phyloP scores from a whole-genome alignment of 306 rosid species.

The Vigna trinervia region DNA sequence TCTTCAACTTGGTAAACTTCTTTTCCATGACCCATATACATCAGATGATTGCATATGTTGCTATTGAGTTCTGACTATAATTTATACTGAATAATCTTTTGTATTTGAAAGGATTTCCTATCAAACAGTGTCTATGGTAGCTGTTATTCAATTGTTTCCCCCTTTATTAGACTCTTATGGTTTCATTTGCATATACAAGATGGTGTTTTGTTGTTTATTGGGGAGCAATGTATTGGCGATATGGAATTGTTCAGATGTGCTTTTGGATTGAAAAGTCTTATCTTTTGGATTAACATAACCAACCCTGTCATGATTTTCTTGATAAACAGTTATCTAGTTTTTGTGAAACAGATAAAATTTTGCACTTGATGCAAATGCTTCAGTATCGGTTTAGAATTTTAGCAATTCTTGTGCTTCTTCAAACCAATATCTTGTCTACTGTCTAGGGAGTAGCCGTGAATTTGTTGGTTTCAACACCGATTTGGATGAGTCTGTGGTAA shows the following conservation, averaged over 20 bases:
- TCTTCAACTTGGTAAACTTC: slow-evolving; percentile 70
- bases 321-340: background rate
- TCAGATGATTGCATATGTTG: slow-evolving; percentile 5
- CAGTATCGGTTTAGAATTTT: background rate
- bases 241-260: background rate
- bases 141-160: background rate
- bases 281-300: background rate
- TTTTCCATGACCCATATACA: slow-evolving; percentile 14
- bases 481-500: slow-evolving; percentile 65
- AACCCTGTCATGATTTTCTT: background rate
- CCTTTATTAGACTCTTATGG: background rate
- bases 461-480: slow-evolving; percentile 82
- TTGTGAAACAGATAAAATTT: background rate
- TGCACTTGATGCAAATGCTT: slow-evolving; percentile 33
- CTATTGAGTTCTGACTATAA: background rate
- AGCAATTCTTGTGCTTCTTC: slow-evolving; percentile 10
- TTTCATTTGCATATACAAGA: slow-evolving; percentile 3
- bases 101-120: slow-evolving; percentile 4
- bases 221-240: too few species aligned
- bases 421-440: slow-evolving; percentile 28
- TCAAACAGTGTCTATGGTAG: background rate
- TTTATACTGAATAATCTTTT: background rate
- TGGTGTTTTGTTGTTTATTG: background rate
- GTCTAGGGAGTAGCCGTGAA: slow-evolving; percentile 87
- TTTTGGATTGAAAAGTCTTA: background rate